Conservation (phyloP, 139 green algal species). For the Volvox reticuliferus region DNA sequence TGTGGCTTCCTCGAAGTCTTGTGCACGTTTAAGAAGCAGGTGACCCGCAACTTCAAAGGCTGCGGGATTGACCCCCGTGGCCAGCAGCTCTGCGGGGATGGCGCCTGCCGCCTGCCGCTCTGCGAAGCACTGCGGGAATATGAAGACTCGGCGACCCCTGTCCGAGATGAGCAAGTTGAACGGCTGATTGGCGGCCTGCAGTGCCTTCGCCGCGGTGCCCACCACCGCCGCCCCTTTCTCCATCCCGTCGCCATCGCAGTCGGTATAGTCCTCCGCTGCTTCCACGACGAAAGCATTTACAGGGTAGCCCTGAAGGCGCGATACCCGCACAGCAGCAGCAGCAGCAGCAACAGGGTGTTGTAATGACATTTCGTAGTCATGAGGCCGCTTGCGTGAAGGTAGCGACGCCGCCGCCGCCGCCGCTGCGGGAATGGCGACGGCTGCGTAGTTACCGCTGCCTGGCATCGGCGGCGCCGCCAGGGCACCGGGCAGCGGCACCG, state of each 20-base stretch:
- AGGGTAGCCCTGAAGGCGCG: constrained; percentile 86
- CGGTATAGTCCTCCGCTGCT: constrained; percentile 33
- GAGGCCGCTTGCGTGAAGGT: not conserved
- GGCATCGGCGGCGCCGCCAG: not conserved
- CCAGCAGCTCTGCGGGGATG: constrained; percentile 72
- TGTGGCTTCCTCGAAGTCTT: constrained; percentile 80
- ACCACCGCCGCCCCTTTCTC: constrained; percentile 68
- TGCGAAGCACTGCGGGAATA: constrained; percentile 90
- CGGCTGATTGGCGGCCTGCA: constrained; percentile 88
- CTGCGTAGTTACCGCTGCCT: not conserved
- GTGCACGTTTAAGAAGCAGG: constrained; percentile 92
- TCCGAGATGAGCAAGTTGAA: constrained; percentile 98
- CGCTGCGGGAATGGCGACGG: not conserved
- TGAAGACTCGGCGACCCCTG: constrained; percentile 89
- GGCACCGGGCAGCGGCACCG: constrained; percentile 57
- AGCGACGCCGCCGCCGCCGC: not conserved
- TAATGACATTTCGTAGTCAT: not conserved
- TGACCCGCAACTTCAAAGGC: constrained; percentile 97
- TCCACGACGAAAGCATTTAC: constrained; percentile 93
- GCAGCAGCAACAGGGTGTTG: not conserved
- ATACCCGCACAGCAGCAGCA: constrained; percentile 64
- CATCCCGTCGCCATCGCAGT: not conserved
- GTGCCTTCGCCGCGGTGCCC: constrained; percentile 69
- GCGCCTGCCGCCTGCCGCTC: constrained; percentile 82
- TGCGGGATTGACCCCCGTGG: constrained; percentile 93